phyloP scores from a whole-genome alignment of 2,329 filamentous ascomycete species.

The Diplocarpon rosae region DNA sequence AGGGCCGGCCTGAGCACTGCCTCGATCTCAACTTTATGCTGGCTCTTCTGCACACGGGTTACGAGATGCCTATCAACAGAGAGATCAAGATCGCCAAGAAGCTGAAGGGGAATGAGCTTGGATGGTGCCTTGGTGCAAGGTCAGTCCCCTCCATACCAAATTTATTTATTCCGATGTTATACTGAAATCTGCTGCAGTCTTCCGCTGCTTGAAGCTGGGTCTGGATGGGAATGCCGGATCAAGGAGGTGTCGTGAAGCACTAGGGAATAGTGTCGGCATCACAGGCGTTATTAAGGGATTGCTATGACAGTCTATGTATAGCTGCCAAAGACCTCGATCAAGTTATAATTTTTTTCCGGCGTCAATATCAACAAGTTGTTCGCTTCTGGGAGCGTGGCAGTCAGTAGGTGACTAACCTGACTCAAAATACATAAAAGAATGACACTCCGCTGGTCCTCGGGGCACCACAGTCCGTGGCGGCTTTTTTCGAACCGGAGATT shows the following conservation, averaged over 20 bases:
- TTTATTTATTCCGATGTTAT: background rate
- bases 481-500: too few relatives aligned
- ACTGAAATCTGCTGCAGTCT: conserved; percentile 42
- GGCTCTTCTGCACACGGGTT: conserved; percentile 83
- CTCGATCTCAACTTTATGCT: conserved; percentile 96
- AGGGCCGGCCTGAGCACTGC: conserved; percentile 78
- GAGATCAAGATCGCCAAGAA: conserved; percentile 99
- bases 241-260: conserved; percentile 48
- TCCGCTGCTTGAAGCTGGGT: conserved; percentile 68
- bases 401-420: too few relatives aligned
- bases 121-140: conserved; percentile 96
- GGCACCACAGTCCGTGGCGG: too few relatives aligned
- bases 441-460: too few relatives aligned
- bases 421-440: too few relatives aligned
- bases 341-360: too few relatives aligned
- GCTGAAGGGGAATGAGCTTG: conserved; percentile 92
- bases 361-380: too few relatives aligned
- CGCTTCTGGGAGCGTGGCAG: too few relatives aligned
- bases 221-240: conserved; percentile 84
- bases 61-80: conserved; percentile 93
- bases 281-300: conserved; percentile 15
- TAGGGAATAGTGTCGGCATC: conserved; percentile 10
- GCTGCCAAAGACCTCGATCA: too few relatives aligned
- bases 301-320: too few relatives aligned
- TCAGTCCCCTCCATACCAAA: conserved; percentile 35